phyloP scores from a whole-genome alignment of 768 basidiomycete genomes.

The Mycena albidolilacea region DNA sequence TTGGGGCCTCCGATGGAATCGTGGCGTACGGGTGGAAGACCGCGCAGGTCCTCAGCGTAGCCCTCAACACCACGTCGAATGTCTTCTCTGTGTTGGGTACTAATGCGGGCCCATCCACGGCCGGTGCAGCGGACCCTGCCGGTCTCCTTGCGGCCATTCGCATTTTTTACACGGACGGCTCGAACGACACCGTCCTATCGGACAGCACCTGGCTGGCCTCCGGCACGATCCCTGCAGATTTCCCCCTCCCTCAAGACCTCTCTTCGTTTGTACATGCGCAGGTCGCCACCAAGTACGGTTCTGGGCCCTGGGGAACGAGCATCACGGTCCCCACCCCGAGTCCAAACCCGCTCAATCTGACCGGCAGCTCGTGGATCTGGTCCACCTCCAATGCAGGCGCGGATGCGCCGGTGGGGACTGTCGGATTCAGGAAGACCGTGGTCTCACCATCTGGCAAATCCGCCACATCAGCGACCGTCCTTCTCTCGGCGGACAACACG shows the following conservation, averaged over 20 bases:
- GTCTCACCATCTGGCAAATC: constrained; percentile 1
- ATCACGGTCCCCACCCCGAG: not conserved
- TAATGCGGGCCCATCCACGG: too few relatives aligned
- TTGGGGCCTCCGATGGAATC: constrained; percentile 16
- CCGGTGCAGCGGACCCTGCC: constrained; percentile 4
- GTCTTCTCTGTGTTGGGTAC: constrained; percentile 31
- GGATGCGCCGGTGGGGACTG: constrained; percentile 23
- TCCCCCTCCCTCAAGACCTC: constrained; percentile 28
- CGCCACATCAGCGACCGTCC: constrained; percentile 18
- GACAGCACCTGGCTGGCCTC: constrained; percentile 32
- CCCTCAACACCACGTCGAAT: constrained; percentile 32
- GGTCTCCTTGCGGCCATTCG: constrained; percentile 6
- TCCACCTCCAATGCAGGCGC: constrained; percentile 7
- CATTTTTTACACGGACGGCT: constrained; percentile 22
- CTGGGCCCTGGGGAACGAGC: constrained; percentile 28
- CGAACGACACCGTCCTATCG: constrained; percentile 23
- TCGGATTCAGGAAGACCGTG: constrained; percentile 35
- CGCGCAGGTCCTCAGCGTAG: constrained; percentile 12
- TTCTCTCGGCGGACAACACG: constrained; percentile 30
- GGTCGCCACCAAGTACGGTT: constrained; percentile 25
- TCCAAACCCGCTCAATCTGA: not conserved
- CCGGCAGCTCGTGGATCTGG: constrained; percentile 35
- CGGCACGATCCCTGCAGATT: constrained; percentile 21
- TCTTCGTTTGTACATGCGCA: constrained; percentile 22
- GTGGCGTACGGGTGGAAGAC: constrained; percentile 5